These are phyloP conservation scores for Phytophthora ramorum DNA, from an alignment of 352 stramenopile species.

Conservation along the genomic window DNA sequence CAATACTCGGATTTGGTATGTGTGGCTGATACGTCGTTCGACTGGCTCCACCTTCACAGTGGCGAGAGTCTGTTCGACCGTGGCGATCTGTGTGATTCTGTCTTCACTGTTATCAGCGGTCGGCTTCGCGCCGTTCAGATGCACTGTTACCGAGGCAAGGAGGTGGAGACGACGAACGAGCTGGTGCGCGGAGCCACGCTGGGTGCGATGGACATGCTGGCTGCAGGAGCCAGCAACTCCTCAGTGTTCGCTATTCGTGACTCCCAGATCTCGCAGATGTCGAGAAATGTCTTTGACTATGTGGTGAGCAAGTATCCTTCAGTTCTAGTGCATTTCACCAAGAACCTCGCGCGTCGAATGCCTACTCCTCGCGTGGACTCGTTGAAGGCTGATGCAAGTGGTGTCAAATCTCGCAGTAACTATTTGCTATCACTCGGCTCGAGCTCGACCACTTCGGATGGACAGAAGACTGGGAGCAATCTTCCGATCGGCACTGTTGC, in stretches of 20 bases:
- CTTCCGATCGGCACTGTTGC: conserved; percentile 76
- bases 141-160: conserved; percentile 60
- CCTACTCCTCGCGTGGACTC: conserved; percentile 53
- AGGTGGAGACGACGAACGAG: conserved; percentile 82
- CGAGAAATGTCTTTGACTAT: conserved; percentile 87
- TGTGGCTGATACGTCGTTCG: conserved; percentile 79
- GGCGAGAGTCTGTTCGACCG: conserved; percentile 82
- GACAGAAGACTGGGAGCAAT: conserved; percentile 30
- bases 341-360: conserved; percentile 69
- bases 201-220: conserved; percentile 86
- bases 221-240: conserved; percentile 71
- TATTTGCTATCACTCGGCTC: conserved; percentile 72
- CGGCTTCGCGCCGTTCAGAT: conserved; percentile 79
- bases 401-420: conserved; percentile 46
- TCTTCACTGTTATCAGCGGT: conserved; percentile 85
- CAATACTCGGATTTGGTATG: conserved; percentile 82
- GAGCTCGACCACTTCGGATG: conserved; percentile 18
- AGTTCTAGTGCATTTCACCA: conserved; percentile 85
- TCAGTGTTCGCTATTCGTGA: conserved; percentile 88
- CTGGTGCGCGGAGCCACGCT: conserved; percentile 82
- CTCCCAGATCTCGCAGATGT: conserved; percentile 90
- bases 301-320: conserved; percentile 71
- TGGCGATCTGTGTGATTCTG: conserved; percentile 79
- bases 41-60: conserved; percentile 86
- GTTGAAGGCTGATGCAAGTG: conserved; percentile 35